phyloP scores from a whole-genome alignment of 23 red algal species.

The Gracilaria caudata region DNA sequence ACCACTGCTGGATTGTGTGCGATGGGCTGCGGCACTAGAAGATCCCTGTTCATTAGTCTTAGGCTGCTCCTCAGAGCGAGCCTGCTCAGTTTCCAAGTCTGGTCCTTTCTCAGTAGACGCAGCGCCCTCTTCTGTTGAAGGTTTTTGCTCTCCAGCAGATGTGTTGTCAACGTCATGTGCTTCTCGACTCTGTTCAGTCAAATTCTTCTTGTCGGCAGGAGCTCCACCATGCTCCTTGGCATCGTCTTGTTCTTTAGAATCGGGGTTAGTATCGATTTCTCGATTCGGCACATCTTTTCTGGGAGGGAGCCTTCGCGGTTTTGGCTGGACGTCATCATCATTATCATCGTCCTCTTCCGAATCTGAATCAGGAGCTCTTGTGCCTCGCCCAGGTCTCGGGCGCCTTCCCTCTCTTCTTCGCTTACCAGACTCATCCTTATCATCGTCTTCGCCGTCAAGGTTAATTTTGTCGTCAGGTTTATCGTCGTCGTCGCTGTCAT shows the following conservation, averaged over 20 bases:
- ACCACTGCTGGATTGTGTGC: not conserved
- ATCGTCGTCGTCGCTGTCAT: slow-evolving; percentile 26
- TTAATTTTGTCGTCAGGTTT: slow-evolving; percentile 31
- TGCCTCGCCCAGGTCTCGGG: slow-evolving; percentile 5
- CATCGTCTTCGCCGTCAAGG: slow-evolving; percentile 43
- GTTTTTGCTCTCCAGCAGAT: not conserved
- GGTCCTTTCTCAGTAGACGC: not conserved
- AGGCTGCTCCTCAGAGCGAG: not conserved
- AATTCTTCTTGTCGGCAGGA: not conserved
- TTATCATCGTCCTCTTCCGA: slow-evolving; percentile 26
- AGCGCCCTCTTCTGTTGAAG: not conserved
- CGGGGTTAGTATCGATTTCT: not conserved
- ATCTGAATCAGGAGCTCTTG: slow-evolving; percentile 31
- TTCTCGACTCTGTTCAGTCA: not conserved
- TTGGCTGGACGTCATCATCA: slow-evolving; percentile 4
- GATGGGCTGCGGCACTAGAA: not conserved
- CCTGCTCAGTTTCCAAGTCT: not conserved
- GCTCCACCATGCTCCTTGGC: not conserved
- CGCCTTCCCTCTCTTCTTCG: not conserved
- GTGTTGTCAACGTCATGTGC: not conserved
- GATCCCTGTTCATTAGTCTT: not conserved
- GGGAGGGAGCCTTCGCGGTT: not conserved
- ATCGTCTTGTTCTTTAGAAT: not conserved
- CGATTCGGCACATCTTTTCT: not conserved
- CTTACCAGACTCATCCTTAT: slow-evolving; percentile 5